phyloP scores from a whole-genome alignment of 257 asterid genomes.

The Mitragyna speciosa region DNA sequence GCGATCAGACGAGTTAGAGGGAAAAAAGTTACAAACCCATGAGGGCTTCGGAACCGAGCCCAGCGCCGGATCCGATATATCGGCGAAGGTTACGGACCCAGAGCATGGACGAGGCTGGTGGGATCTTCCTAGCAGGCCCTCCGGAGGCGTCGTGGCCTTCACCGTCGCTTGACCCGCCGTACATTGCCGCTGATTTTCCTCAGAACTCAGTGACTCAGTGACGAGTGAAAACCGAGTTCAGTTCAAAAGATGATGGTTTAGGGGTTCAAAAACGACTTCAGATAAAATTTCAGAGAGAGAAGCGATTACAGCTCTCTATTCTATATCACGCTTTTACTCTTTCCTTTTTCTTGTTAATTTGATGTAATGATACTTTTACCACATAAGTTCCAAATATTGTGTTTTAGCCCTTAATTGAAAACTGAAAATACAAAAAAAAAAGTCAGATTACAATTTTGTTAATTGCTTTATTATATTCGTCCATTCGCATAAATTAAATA shows the following conservation, averaged over 20 bases:
- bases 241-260: background rate
- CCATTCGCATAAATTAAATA: too few relatives aligned
- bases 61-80: constrained; percentile 96
- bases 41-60: constrained; percentile 98
- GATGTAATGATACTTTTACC: background rate
- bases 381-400: background rate
- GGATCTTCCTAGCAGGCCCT: constrained; percentile 61
- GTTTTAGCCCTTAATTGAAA: background rate
- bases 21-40: constrained; percentile 60
- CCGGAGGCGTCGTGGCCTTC: constrained; percentile 58
- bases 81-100: constrained; percentile 99
- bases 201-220: constrained; percentile 19
- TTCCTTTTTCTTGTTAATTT: too few relatives aligned
- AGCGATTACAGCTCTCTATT: too few relatives aligned
- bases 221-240: background rate
- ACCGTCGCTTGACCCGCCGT: constrained; percentile 76
- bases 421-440: too few relatives aligned
- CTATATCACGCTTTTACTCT: too few relatives aligned
- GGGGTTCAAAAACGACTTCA: background rate
- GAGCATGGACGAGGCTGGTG: constrained; percentile 90
- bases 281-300: too few relatives aligned
- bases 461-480: too few relatives aligned
- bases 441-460: too few relatives aligned
- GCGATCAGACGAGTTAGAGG: background rate
- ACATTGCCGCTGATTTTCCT: constrained; percentile 40